These are phyloP conservation scores for Pugionium cornutum DNA, from an alignment of 345 rosid species.

Conservation along the genomic window DNA sequence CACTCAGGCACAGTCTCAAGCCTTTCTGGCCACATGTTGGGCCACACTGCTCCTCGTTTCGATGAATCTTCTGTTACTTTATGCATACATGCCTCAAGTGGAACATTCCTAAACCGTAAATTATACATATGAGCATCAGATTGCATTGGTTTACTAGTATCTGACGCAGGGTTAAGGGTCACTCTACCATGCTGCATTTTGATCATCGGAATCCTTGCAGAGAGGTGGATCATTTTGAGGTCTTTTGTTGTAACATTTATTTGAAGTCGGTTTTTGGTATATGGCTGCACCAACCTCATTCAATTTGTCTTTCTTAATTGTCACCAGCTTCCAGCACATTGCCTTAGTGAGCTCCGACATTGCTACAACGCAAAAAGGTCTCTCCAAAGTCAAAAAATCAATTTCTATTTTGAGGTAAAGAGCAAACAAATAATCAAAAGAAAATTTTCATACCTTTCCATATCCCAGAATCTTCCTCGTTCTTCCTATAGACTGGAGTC, in stretches of 20 bases:
- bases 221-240: conserved; percentile 57
- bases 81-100: conserved; percentile 81
- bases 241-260: conserved; percentile 60
- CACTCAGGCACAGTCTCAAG: conserved; percentile 69
- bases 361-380: conserved; percentile 47
- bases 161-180: neutral
- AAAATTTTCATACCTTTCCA: conserved; percentile 64
- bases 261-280: conserved; percentile 66
- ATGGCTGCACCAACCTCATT: conserved; percentile 69
- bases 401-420: too few relatives aligned
- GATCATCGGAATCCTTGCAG: conserved; percentile 71
- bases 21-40: conserved; percentile 69
- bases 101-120: conserved; percentile 58
- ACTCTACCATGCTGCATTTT: conserved; percentile 69
- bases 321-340: conserved; percentile 74
- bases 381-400: conserved; percentile 27
- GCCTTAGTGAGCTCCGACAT: conserved; percentile 65
- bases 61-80: conserved; percentile 55
- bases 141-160: conserved; percentile 1
- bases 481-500: conserved; percentile 86
- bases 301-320: conserved; percentile 54
- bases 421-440: neutral
- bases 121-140: conserved; percentile 15
- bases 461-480: conserved; percentile 73
- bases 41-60: conserved; percentile 72